Conservation (phyloP, 2,329 filamentous ascomycete species). For the Scleromitrula shiraiana region DNA sequence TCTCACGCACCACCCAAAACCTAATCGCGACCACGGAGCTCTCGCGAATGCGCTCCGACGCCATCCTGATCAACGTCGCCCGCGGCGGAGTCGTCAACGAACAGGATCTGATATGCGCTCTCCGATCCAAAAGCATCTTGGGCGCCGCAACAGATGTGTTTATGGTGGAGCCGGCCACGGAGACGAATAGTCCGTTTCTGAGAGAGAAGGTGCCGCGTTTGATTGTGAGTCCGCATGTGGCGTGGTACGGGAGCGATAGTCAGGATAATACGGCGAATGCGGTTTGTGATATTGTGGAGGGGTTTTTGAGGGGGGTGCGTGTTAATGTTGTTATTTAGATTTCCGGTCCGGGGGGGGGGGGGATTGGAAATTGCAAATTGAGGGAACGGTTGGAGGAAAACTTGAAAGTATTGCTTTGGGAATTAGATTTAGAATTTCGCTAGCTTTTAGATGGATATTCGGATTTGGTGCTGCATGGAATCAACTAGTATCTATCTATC, state of each 20-base stretch:
- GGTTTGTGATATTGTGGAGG: neutral
- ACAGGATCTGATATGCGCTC: neutral
- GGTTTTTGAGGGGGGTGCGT: neutral
- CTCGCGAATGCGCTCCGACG: neutral
- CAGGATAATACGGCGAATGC: neutral
- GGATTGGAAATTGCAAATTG: too few relatives aligned
- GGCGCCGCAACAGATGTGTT: conserved; percentile 2
- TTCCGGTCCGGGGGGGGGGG: neutral
- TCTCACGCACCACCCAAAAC: neutral
- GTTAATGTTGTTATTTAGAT: neutral
- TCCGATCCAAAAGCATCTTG: neutral
- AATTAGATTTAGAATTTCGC: too few relatives aligned
- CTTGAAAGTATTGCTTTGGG: too few relatives aligned
- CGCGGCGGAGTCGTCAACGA: neutral
- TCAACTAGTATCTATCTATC: too few relatives aligned
- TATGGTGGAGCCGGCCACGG: neutral
- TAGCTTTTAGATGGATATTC: too few relatives aligned
- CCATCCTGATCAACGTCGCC: neutral
- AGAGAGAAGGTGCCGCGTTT: neutral
- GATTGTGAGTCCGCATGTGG: conserved; percentile 1
- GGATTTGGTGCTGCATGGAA: too few relatives aligned
- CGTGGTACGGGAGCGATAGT: conserved; percentile 2
- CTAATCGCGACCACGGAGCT: neutral
- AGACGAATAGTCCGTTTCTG: neutral
- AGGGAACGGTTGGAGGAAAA: too few relatives aligned